These are phyloP conservation scores for Globisporangium echinulatum DNA, from an alignment of 352 stramenopile species.

Conservation along the genomic window DNA sequence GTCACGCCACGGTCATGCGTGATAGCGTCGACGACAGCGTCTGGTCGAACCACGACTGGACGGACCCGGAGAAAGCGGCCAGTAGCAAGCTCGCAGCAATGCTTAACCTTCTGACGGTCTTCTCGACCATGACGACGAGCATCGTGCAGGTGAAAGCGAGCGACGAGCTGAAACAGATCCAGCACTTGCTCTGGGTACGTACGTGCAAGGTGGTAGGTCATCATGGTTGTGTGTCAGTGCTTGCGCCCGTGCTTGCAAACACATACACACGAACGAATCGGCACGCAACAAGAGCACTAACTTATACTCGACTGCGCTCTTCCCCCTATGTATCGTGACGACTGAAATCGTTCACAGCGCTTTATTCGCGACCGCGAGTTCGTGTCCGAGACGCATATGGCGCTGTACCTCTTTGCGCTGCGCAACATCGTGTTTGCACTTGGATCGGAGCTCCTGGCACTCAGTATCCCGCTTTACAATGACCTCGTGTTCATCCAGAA, in stretches of 20 bases:
- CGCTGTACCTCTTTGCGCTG: constrained; percentile 11
- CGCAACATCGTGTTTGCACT: constrained; percentile 14
- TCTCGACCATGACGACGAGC: constrained; percentile 3
- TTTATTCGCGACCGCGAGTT: constrained; percentile 16
- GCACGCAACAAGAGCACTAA: too few species aligned
- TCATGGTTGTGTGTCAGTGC: background rate
- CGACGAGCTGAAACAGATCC: constrained; percentile 13
- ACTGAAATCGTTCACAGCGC: constrained; percentile 1
- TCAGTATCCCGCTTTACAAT: constrained; percentile 7
- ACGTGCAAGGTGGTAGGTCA: background rate
- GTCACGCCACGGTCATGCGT: too few species aligned
- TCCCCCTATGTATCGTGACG: too few species aligned
- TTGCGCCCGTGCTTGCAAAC: background rate
- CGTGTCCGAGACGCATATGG: constrained; percentile 10
- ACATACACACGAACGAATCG: background rate
- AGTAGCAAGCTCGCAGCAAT: constrained; percentile 7
- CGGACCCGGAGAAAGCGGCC: background rate
- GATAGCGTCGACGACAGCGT: background rate
- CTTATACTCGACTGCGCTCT: too few species aligned
- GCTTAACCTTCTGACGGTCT: constrained; percentile 11
- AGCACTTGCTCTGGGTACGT: constrained; percentile 9
- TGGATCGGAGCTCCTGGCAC: background rate
- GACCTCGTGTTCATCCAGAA: constrained; percentile 14
- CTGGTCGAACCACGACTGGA: constrained; percentile 9
- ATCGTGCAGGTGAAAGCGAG: constrained; percentile 8